Conservation (phyloP, 345 rosid genomes). For the Erucastrum elatum region DNA sequence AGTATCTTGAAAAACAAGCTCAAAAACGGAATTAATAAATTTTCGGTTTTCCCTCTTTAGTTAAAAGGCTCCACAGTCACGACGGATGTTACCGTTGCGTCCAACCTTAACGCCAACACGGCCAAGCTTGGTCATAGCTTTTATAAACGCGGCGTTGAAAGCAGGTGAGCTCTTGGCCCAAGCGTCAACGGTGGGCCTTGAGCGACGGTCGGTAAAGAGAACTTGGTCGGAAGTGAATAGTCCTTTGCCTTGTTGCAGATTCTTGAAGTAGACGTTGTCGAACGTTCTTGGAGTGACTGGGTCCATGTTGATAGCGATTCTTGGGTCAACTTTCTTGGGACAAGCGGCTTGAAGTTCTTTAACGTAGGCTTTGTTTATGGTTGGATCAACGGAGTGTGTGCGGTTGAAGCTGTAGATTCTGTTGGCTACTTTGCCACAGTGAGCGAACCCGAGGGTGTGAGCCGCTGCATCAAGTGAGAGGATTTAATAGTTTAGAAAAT, state of each 20-base stretch:
- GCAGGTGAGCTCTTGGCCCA: slow-evolving; percentile 54
- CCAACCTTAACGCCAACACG: slow-evolving; percentile 71
- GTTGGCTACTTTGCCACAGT: slow-evolving; percentile 55
- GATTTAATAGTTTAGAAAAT: not conserved
- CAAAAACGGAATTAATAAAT: not conserved
- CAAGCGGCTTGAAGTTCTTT: slow-evolving; percentile 60
- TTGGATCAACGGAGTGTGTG: slow-evolving; percentile 55
- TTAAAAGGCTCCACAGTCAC: slow-evolving; percentile 57
- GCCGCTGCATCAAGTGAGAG: slow-evolving; percentile 50
- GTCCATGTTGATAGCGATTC: slow-evolving; percentile 81
- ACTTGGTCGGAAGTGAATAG: slow-evolving; percentile 81
- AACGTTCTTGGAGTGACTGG: slow-evolving; percentile 59
- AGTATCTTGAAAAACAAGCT: slow-evolving; percentile 3
- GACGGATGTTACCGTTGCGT: slow-evolving; percentile 60
- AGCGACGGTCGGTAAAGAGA: slow-evolving; percentile 59
- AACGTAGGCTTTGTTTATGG: slow-evolving; percentile 58
- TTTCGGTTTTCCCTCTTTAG: slow-evolving; percentile 6
- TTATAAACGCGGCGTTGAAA: slow-evolving; percentile 54
- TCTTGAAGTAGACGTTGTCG: slow-evolving; percentile 71
- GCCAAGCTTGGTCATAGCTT: slow-evolving; percentile 74
- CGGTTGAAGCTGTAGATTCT: slow-evolving; percentile 63
- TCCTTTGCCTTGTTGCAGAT: slow-evolving; percentile 68
- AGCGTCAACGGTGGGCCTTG: slow-evolving; percentile 55
- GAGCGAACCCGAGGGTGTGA: slow-evolving; percentile 85
- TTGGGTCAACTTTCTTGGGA: slow-evolving; percentile 64